Evolutionary conservation across 192 early-diverging fungal genomes (phyloP).

Genomic region (Phycomyces blakesleeanus): DNA sequence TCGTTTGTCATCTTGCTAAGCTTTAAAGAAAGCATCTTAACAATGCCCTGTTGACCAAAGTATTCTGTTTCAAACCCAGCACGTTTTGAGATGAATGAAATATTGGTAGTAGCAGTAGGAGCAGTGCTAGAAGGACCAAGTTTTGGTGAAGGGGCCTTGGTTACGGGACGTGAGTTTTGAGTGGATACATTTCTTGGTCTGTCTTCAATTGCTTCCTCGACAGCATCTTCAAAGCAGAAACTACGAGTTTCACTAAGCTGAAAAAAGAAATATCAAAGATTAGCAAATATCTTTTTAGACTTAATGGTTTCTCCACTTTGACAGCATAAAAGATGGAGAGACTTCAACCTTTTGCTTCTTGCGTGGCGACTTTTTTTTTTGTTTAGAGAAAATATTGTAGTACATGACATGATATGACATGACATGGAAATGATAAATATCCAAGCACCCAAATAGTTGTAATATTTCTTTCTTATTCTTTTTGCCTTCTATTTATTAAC

Average conservation of each 20-base stretch:
- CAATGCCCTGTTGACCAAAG: not conserved
- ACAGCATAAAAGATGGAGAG: not conserved
- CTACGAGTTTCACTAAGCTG: not conserved
- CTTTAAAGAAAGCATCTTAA: slow-evolving; percentile 6
- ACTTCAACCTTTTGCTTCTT: slow-evolving; percentile 1
- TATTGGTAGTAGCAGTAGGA: not conserved
- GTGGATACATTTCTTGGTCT: too few relatives aligned
- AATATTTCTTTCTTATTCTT: too few relatives aligned
- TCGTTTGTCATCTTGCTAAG: slow-evolving; percentile 10
- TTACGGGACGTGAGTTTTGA: too few relatives aligned
- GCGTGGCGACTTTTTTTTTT: not conserved
- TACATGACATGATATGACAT: too few relatives aligned
- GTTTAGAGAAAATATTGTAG: too few relatives aligned
- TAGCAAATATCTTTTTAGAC: not conserved
- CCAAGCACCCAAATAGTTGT: too few relatives aligned
- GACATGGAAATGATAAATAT: too few relatives aligned
- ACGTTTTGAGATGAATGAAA: not conserved
- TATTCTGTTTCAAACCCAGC: not conserved
- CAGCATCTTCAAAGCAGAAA: not conserved
- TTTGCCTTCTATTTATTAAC: too few relatives aligned
- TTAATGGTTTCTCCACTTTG: not conserved
- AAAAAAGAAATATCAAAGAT: not conserved
- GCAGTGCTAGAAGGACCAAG: not conserved
- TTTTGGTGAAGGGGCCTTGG: too few relatives aligned
- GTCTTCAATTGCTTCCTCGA: not conserved